Evolutionary conservation across 2,329 filamentous ascomycete species (phyloP).

Genomic region (Diaporthe citri): DNA sequence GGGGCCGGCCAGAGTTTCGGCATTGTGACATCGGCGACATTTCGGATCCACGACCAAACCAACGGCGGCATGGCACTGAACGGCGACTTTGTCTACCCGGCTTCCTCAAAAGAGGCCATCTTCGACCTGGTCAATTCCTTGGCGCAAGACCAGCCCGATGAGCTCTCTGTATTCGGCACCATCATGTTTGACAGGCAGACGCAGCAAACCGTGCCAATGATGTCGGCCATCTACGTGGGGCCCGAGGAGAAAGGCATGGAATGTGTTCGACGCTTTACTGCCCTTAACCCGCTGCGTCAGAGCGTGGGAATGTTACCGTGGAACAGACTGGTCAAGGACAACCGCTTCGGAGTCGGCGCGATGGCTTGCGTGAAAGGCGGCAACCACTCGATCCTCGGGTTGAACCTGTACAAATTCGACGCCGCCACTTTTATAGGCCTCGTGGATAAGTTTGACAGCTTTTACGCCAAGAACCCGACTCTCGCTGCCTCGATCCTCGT

Average conservation of each 20-base stretch:
- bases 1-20: background rate
- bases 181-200: conserved; percentile 8
- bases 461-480: background rate
- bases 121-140: background rate
- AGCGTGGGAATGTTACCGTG: background rate
- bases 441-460: background rate
- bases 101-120: background rate
- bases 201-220: background rate
- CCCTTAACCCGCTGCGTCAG: background rate
- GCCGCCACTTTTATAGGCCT: background rate
- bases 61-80: background rate
- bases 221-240: background rate
- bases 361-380: background rate
- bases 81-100: background rate
- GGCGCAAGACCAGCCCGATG: background rate
- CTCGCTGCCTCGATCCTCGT: background rate
- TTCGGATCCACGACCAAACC: background rate
- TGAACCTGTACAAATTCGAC: background rate
- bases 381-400: background rate
- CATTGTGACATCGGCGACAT: background rate
- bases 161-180: background rate
- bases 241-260: background rate
- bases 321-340: conserved; percentile 3
- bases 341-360: background rate
- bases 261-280: background rate